Conservation (phyloP, 1,284 basidiomycete genomes). For the Heterobasidion annosum region DNA sequence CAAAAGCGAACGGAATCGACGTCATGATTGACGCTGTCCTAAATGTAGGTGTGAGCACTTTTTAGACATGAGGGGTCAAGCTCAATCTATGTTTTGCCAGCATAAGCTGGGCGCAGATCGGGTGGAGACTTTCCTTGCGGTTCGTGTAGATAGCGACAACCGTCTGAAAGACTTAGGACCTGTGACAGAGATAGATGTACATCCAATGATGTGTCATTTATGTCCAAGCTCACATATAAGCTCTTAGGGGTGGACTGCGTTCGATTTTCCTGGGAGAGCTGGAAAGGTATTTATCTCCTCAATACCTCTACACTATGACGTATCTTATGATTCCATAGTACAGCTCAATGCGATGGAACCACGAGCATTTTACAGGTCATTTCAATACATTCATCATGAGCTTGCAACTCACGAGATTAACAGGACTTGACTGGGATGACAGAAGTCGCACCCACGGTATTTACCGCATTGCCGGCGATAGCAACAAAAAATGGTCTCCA, state of each 20-base stretch:
- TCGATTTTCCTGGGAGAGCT: slow-evolving; percentile 73
- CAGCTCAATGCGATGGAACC: slow-evolving; percentile 58
- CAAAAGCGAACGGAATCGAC: slow-evolving; percentile 50
- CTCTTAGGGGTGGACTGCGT: slow-evolving; percentile 75
- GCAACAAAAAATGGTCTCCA: slow-evolving; percentile 63
- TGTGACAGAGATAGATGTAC: slow-evolving; percentile 63
- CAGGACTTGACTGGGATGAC: slow-evolving; percentile 83
- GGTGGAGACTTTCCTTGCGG: slow-evolving; percentile 66
- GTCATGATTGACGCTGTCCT: slow-evolving; percentile 72
- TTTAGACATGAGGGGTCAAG: neutral
- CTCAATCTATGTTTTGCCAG: slow-evolving; percentile 23
- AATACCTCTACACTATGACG: neutral
- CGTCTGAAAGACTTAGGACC: slow-evolving; percentile 50
- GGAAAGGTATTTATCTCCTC: slow-evolving; percentile 43
- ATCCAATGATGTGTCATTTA: slow-evolving; percentile 3
- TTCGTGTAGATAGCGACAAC: slow-evolving; percentile 64
- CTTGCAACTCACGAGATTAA: slow-evolving; percentile 11
- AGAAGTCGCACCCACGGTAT: slow-evolving; percentile 52
- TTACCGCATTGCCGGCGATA: slow-evolving; percentile 47
- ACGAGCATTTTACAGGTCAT: slow-evolving; percentile 67
- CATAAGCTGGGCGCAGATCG: slow-evolving; percentile 83
- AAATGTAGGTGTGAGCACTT: slow-evolving; percentile 39
- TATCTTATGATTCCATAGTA: slow-evolving; percentile 34
- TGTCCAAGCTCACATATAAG: neutral
- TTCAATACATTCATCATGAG: neutral